Evolutionary conservation across 306 rosid species (phyloP), one percentile per base, ranked within the genome.

Genomic region (Ochetophila trinervis): DNA sequence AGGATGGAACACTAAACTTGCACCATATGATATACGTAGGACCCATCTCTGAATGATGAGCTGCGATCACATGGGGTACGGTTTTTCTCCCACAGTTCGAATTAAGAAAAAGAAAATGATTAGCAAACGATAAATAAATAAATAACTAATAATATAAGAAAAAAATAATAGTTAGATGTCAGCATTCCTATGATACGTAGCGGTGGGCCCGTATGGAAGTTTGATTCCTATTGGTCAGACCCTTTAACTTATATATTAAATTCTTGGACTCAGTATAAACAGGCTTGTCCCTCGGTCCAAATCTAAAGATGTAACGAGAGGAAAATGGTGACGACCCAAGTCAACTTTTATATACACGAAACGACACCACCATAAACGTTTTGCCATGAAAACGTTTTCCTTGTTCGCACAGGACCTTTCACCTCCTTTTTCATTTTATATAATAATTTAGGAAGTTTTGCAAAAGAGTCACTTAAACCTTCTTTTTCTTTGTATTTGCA

Each of bases 31-130:
- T 55, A 55, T 55, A 47, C 32, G 57, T 60, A 0, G 73, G 79
- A 65, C 66, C 76, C 49, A 74, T 40, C 13, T 51, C 42, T 69
- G 72, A 72, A 36, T 47, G 66, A 65, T 69, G 63, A 65, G 60
- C 66, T 63, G 76, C 69, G 24, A 69, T 69, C 79, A 64, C 76
- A 53, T 69, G 73, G 53, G 52, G 52, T 69, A 63, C 48, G 4
- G n/a, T 57, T 53, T 4, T 32, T 23, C 7, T 21, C n/a, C 48
- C 5, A 4, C 14, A 23, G 0, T 65, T 20, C 12, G 2, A 18
- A 32, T 7, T 17, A 12, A 20, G 32, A 20, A 48, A 19, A 21
- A 21, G 16, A 3, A 3, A 3, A 1, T n/a, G n/a, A 27, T 27
- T 27, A 27, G 32, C 32, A 27, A 27, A n/a, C n/a, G 32, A 27